phyloP scores from a whole-genome alignment of 345 rosid genomes.

The Sisymbrium altissimum region DNA sequence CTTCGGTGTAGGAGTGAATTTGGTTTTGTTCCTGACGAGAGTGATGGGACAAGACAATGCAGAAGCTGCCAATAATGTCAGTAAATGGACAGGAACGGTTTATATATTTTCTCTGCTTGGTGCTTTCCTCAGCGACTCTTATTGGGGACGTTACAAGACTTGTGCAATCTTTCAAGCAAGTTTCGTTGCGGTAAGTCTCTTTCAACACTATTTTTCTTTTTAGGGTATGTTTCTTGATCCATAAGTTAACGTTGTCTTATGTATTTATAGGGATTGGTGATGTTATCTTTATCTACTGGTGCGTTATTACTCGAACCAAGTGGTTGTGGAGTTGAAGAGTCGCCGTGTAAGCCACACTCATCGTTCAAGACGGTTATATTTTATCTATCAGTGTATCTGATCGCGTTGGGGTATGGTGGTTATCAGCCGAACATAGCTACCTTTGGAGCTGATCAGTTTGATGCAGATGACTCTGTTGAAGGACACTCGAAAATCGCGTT shows the following conservation, averaged over 20 bases:
- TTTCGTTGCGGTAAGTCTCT: conserved; percentile 67
- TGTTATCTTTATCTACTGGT: conserved; percentile 56
- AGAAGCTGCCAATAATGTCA: conserved; percentile 87
- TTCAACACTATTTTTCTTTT: neutral
- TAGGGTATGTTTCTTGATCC: neutral
- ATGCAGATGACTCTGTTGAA: conserved; percentile 79
- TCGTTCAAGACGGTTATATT: conserved; percentile 44
- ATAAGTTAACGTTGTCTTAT: conserved; percentile 11
- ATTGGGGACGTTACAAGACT: conserved; percentile 96
- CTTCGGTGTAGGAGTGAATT: conserved; percentile 91
- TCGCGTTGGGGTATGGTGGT: conserved; percentile 93
- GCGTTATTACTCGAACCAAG: conserved; percentile 60
- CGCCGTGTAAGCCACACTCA: conserved; percentile 68
- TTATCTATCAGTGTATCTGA: conserved; percentile 69
- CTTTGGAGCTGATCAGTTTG: conserved; percentile 96
- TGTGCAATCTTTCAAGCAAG: conserved; percentile 87
- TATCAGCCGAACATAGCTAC: conserved; percentile 95
- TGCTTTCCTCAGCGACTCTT: conserved; percentile 96
- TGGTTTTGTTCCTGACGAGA: conserved; percentile 85
- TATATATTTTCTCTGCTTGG: conserved; percentile 91
- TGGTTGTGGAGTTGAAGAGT: conserved; percentile 66
- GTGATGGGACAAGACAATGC: conserved; percentile 87
- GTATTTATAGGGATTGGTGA: conserved; percentile 59
- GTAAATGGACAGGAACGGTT: conserved; percentile 99
- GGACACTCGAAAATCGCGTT: conserved; percentile 78